Evolutionary conservation across 257 asterid species (phyloP), one percentile per base, ranked within the genome.

Genomic region (Scutellaria minor): DNA sequence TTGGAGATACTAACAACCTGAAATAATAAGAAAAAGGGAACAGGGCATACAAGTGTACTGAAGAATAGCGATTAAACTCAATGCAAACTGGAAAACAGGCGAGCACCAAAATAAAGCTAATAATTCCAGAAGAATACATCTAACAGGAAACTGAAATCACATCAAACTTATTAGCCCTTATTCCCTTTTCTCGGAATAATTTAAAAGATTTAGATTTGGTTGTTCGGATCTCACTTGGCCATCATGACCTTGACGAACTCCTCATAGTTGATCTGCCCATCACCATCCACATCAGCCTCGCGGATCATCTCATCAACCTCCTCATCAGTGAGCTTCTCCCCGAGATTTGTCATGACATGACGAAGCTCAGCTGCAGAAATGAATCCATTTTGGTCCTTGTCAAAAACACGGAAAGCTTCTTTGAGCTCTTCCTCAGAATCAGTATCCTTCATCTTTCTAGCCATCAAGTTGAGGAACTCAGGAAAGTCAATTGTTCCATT

Each of bases 261-360:
- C 72, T 90, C 96, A 41, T 88, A 90, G 86, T 88, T 88, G 83
- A 90, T 90, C 86, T 90, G 97, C 14, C 97, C 97, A 68, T 90
- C 97, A 35, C 97, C 97, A 69, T 90, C 97, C 58, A 88, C 93
- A 63, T 90, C 97, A 35, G 97, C 97, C 80, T 88, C 97, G 10
- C 97, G 96, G 71, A 90, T 87, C 96, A 90, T 90, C 88, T 90
- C 96, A 27, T 90, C 97, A 47, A 90, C 97, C 83, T 90, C 97
- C 67, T 90, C 97, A 12, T 88, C 96, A 0, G 97, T 86, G 52
- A 90, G 97, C 79, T 90, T 90, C 93, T 90, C 96, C 41, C 97
- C 96, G 0, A 90, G 96, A 74, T 90, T 90, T 42, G 97, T 86
- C 97, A 90, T 90, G 74, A 90, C 96, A 37, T 88, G 93, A 63